Evolutionary conservation across 2,329 filamentous ascomycete genomes (phyloP), one percentile per base, ranked within the genome.

Genomic region (Xylariaceae sp.): DNA sequence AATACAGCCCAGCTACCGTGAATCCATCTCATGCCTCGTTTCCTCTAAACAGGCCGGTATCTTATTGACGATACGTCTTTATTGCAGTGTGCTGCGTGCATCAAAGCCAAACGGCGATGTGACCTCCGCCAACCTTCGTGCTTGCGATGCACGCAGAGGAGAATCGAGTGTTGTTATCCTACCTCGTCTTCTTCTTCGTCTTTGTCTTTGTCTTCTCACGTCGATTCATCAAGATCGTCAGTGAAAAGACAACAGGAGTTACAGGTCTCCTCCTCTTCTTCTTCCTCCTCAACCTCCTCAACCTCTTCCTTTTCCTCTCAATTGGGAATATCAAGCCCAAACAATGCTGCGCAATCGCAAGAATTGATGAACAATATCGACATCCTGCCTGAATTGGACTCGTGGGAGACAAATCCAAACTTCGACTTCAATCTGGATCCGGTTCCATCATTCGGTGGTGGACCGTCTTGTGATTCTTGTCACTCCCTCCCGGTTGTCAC

Each of bases 101-200:
- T 61, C 54, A 61, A 56, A 32, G 48, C 60, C 1, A 62, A 62
- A 34, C 51, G 60, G 30, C 60, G 60, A 12, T 62, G 60, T 41
- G 58, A 61, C 32, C 56, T 61, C 8, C 56, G 56, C 44, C 58
- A 61, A 42, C 60, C 60, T 3, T 52, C 58, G 8, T 62, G 60
- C n/a, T 29, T 58, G 19, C 60, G 60, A 32, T 62, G 60, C 43
- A 48, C 58, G 19, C 60, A 61, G 46, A 52, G 60, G 47, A 55
- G 50, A 8, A 54, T 62, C 40, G 49, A 54, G 11, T 62, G 60
- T 43, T 51, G 31, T 4, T 62, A 62, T 58, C 53, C 55, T 2
- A 2, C 51, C 3, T 19, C 19, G 19, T 19, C 19, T 19, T 19
- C 19, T 19, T 19, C 19, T 19, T 19, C 19, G 19, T 19, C 19